Evolutionary conservation across 192 early-diverging fungal genomes (phyloP), one percentile per base, ranked within the genome.

Genomic region (Linnemannia exigua): DNA sequence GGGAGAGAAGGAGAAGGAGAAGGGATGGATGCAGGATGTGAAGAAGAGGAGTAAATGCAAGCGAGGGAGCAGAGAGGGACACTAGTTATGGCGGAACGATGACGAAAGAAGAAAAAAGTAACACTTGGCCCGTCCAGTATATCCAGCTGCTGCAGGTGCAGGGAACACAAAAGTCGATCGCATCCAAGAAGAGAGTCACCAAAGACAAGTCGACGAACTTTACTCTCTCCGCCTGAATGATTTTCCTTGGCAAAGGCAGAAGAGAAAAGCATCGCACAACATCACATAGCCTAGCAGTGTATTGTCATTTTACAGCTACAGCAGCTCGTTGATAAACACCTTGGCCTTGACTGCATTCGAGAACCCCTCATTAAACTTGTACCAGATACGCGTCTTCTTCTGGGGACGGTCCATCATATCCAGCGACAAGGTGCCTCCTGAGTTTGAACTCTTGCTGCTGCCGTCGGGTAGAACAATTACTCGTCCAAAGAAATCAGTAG

Each of bases 401-500:
- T 72, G 69, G 25, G 77, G 8, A 14, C 16, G 79, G 44, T 75
- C 51, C 58, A 25, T 33, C 74, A 71, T 41, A 44, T 74, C 75
- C 73, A 70, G 63, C 38, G 74, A 74, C n/a, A 25, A 72, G 16
- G 12, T 61, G 20, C 19, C 33, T 73, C 19, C 37, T 67, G 79
- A 76, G 25, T 9, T 31, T 63, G 20, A 2, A 54, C 28, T 63
- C 25, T 81, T 79, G 41, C 9, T 44, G 41, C 9, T 44, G 41
- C 41, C 9, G 58, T 54, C 75, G 16, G 44, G 74, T 81, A 37
- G 37, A 25, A 79, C 72, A 76, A 96, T 89, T n/a, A 87, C 75
- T 16, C 97, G 89, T 38, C 97, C 97, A 87, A 97, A 98, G 87
- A 98, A 98, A 82, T 98, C 97, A 8, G 87, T 84, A 12, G 90